phyloP scores from a whole-genome alignment of 257 asterid genomes.

The Salvia splendens region DNA sequence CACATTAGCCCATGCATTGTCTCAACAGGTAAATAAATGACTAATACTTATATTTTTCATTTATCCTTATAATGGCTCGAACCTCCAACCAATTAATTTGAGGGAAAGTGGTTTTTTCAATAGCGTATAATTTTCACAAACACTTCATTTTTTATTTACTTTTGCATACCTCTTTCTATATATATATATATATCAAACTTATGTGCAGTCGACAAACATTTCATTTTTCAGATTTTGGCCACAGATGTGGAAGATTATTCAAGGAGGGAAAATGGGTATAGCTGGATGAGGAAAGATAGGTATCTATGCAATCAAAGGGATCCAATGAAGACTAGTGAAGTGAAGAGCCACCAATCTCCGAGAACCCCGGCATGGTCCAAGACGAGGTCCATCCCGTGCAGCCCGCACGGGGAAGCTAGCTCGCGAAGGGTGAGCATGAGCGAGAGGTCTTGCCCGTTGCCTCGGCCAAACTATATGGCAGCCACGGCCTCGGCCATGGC shows the following conservation, averaged over 20 bases:
- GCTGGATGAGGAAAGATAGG: conserved; percentile 30
- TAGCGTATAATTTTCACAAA: too few relatives aligned
- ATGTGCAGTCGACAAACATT: too few relatives aligned
- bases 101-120: too few relatives aligned
- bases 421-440: conserved; percentile 37
- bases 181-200: too few relatives aligned
- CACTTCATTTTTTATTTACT: too few relatives aligned
- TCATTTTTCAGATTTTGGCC: conserved; percentile 41
- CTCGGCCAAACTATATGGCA: conserved; percentile 69
- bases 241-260: conserved; percentile 15
- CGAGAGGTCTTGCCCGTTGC: conserved; percentile 35
- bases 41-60: too few relatives aligned
- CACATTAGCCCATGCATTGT: conserved; percentile 59
- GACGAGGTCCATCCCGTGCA: conserved; percentile 41
- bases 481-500: conserved; percentile 80
- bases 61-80: too few relatives aligned
- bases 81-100: too few relatives aligned
- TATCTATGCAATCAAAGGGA: conserved; percentile 36
- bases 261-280: conserved; percentile 17
- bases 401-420: conserved; percentile 46
- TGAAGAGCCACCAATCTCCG: conserved; percentile 44
- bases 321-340: conserved; percentile 45
- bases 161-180: too few relatives aligned
- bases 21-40: conserved; percentile 40
- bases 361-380: conserved; percentile 42